Evolutionary conservation across 2,329 filamentous ascomycete species (phyloP), one percentile per base, ranked within the genome.

Genomic region (Pyrenophora seminiperda): DNA sequence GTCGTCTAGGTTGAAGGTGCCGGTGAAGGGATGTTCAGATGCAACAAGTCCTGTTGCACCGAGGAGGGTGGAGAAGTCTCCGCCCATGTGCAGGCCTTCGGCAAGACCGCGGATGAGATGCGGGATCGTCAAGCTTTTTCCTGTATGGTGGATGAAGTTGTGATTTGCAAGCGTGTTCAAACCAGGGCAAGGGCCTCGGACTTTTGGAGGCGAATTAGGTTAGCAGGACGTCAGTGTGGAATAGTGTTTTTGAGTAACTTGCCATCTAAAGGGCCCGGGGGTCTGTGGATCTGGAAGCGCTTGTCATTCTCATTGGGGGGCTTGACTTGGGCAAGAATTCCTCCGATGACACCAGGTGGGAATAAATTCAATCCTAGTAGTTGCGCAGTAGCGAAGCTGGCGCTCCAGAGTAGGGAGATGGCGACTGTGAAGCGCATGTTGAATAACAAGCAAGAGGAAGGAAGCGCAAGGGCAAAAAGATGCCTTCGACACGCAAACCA

Each of bases 111-210:
- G 47, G 44, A 62, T 31, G 2, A 61, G 53, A 14, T 55, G 43
- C 0, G 59, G 58, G 17, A 62, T 53, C 1, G 57, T 62, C 41
- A 57, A 54, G 33, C 48, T 50, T 9, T 38, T 43, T 41, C 59
- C 59, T 5, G 38, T 30, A 38, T 51, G 59, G 9, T 51, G 50
- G 29, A 62, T 50, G 46, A 62, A 62, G 43, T 45, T 34, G 47
- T 62, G 59, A 34, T 62, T 62, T 38, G 59, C 57, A 2, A 62
- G 50, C 10, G 53, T 33, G 27, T 62, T 62, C 1, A 62, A 44
- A 1, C 19, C 59, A 2, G 59, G 59, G 18, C 59, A 62, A 4
- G 59, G 54, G 1, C 54, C 58, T 9, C 59, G 50, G 14, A 60
- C 56, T 60, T 17, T 7, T 13, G 34, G 33, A 7, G 14, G 18